A percentile compares a stretch with the other conserved stretches of the same genome.
These are phyloP conservation scores for Hypoxylon sp. DNA, from an alignment of 2,329 filamentous ascomycete genomes.

Conservation along the genomic window DNA sequence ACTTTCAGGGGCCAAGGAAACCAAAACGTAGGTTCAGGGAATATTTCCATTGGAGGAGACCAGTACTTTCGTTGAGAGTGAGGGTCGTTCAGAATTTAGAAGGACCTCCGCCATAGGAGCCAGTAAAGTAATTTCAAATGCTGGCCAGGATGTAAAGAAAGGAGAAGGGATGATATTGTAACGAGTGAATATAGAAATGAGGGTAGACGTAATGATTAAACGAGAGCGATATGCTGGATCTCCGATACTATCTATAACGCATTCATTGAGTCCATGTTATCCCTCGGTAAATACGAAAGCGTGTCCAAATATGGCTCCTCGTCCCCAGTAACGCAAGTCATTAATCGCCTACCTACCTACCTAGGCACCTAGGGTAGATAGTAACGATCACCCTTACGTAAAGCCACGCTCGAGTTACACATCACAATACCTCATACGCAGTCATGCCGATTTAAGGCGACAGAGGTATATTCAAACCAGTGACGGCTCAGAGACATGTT, in stretches of 20 bases:
- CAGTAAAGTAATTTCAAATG: neutral
- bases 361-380: too few species aligned
- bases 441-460: too few species aligned
- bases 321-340: too few species aligned
- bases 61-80: conserved; percentile 15
- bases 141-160: neutral
- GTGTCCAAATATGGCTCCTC: too few species aligned
- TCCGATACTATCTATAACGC: neutral
- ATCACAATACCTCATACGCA: too few species aligned
- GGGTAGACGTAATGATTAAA: neutral
- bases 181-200: neutral
- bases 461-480: too few species aligned
- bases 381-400: too few species aligned
- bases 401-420: too few species aligned
- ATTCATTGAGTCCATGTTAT: too few species aligned
- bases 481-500: too few species aligned
- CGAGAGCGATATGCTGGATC: neutral
- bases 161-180: neutral
- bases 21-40: conserved; percentile 27
- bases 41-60: conserved; percentile 22
- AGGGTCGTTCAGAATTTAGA: neutral
- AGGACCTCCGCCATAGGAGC: neutral
- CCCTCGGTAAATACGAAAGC: too few species aligned
- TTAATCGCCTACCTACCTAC: too few species aligned
- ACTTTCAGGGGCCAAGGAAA: conserved; percentile 20